phyloP scores from a whole-genome alignment of 331 rosid species.

The Acacia pycnantha region DNA sequence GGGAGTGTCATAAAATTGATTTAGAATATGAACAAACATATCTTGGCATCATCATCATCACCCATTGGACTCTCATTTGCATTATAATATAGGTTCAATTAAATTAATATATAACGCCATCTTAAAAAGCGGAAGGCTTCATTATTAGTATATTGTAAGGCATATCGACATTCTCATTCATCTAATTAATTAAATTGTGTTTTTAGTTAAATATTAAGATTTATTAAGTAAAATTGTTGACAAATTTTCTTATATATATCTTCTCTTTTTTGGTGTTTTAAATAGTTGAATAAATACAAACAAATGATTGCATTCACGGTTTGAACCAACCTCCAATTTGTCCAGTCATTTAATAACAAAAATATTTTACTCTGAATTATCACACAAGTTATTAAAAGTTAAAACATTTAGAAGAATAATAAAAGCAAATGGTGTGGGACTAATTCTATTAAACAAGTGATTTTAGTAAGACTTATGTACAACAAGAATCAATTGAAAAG shows the following conservation, averaged over 20 bases:
- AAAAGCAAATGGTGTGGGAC: background rate
- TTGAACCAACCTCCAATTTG: background rate
- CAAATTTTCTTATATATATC: no score
- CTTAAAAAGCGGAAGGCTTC: slow-evolving; percentile 23
- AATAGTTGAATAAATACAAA: background rate
- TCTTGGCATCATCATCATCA: slow-evolving; percentile 31
- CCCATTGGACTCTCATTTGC: slow-evolving; percentile 27
- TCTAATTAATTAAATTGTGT: background rate
- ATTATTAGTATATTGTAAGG: background rate
- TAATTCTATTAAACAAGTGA: background rate
- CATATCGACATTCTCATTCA: background rate
- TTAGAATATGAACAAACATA: slow-evolving; percentile 26
- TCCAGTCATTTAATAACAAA: background rate
- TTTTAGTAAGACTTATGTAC: no score
- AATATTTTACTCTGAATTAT: background rate
- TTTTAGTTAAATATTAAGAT: background rate
- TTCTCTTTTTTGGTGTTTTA: no score
- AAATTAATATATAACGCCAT: background rate
- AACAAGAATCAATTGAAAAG: no score
- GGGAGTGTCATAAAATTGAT: slow-evolving; percentile 13
- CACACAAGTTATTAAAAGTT: background rate
- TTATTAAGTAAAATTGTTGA: background rate
- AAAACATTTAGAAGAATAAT: no score
- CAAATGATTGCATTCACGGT: background rate
- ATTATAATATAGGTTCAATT: slow-evolving; percentile 3